Evolutionary conservation across 495 filamentous ascomycete genomes (phyloP), one percentile per base, ranked within the genome.

Genomic region (Tuber magnatum): DNA sequence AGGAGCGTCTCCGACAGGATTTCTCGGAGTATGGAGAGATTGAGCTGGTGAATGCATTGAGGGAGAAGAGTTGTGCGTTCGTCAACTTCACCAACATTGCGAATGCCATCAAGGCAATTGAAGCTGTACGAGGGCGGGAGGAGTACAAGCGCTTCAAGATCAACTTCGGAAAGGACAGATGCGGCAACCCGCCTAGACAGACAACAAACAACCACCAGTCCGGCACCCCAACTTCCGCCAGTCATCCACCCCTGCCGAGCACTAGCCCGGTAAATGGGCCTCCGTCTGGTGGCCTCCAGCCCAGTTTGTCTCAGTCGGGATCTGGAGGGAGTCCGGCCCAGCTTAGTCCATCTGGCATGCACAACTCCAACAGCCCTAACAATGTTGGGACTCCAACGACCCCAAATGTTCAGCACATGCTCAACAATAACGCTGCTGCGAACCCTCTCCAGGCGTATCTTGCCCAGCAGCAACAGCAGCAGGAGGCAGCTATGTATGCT

Each of bases 11-110:
- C 77, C 89, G 94, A 77, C 94, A 97, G 82, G 95, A 99, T 84
- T 99, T 99, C 83, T 92, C 94, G 28, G 95, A 99, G 84, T 98
- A 93, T 80, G 95, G 95, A 77, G 95, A 99, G 86, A 98, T 98
- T 78, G 95, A 99, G 84, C 87, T 98, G 75, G 95, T 98, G 44
- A 99, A 99, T 86, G 91, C 96, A 24, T 86, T 99, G 71, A 91
- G 95, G 70, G 95, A 99, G 87, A 99, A 99, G 90, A 97, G 93
- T 85, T 98, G 95, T 84, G 95, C 95, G 0, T 99, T 99, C 81
- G 96, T 98, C 84, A 99, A 99, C 84, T 99, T 99, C 83, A 98
- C 95, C 81, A 98, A 99, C 85, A 99, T 99, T 80, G 95, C 95
- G 78, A 99, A 99, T 77, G 95, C 95, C 61, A 99, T 99, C 86